A percentile compares a stretch with the other conserved stretches of the same genome.
These are phyloP conservation scores for Aspergillus bridgeri DNA, from an alignment of 495 filamentous ascomycete species.

Conservation along the genomic window DNA sequence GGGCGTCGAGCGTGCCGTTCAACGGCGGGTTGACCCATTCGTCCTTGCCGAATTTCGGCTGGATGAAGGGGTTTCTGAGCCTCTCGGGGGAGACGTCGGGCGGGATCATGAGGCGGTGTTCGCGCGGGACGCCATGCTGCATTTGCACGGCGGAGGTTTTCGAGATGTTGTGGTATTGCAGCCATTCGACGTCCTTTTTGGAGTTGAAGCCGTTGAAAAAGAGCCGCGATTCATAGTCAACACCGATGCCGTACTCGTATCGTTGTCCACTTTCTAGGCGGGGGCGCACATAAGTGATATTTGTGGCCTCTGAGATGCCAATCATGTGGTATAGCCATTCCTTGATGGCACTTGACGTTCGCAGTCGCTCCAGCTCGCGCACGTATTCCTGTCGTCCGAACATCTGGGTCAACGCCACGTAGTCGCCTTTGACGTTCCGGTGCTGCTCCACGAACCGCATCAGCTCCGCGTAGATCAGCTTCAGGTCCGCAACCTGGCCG, in stretches of 20 bases:
- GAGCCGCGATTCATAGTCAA: constrained; percentile 54
- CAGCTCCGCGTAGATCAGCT: constrained; percentile 48
- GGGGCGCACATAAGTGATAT: constrained; percentile 40
- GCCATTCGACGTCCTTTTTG: constrained; percentile 44
- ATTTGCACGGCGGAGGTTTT: constrained; percentile 39
- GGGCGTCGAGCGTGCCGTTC: constrained; percentile 41
- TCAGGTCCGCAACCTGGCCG: constrained; percentile 49
- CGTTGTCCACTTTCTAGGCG: constrained; percentile 39
- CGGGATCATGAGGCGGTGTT: constrained; percentile 41
- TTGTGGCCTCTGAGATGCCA: constrained; percentile 45
- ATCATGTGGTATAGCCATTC: constrained; percentile 44
- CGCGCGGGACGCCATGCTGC: constrained; percentile 41
- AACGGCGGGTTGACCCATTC: constrained; percentile 34
- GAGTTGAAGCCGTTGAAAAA: constrained; percentile 51
- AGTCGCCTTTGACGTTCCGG: constrained; percentile 38
- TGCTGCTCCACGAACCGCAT: constrained; percentile 40
- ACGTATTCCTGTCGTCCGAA: constrained; percentile 58
- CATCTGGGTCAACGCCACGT: constrained; percentile 53
- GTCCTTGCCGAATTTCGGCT: constrained; percentile 29
- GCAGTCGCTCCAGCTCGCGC: constrained; percentile 47
- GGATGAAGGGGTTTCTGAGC: constrained; percentile 39
- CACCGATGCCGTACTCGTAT: constrained; percentile 55
- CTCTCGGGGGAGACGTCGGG: constrained; percentile 35
- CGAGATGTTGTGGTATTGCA: constrained; percentile 44
- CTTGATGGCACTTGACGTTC: constrained; percentile 34